Evolutionary conservation across 2,329 filamentous ascomycete species (phyloP), one percentile per base, ranked within the genome.

Genomic region (Geoglossum cookeanum): DNA sequence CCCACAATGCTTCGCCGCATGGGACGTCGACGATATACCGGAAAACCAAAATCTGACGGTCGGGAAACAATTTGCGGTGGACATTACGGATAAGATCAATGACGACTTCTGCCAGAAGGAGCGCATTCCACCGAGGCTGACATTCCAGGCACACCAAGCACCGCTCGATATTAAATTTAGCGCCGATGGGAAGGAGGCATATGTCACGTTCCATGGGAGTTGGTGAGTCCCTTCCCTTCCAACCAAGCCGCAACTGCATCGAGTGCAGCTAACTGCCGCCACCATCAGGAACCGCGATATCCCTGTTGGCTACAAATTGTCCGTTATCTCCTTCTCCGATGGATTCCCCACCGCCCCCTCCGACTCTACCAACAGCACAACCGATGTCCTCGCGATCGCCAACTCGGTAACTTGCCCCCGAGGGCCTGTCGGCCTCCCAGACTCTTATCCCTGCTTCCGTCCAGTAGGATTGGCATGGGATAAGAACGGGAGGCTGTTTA

Each of bases 151-250:
- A 1, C 85, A 89, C 64, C 82, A 76, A 65, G 84, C 85, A 0
- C 85, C 85, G 0, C 71, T 88, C 0, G 83, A 87, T 61, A 78
- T 88, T 64, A 79, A 80, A 60, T 89, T 89, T 70, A 74, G 78
- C 60, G 64, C 71, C 45, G 78, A 78, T 39, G 76, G 74, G 11
- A 75, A 72, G 1, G 70, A 71, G 1, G 83, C 82, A 0, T 88
- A 78, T 69, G 70, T 89, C 17, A 74, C 79, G 0, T 86, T 88
- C 68, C 84, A 87, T 66, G 84, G 85, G 13, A 83, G 78, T 67
- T 87, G 84, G 81, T 71, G 66, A 57, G 60, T 57, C n/a, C 15
- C 48, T 15, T 17, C 8, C 30, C 49, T 9, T 4, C 8, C 5
- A 37, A 9, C 51, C 15, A 35, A 39, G 13, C 44, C 9, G n/a